Evolutionary conservation across 2,329 filamentous ascomycete genomes (phyloP), one percentile per base, ranked within the genome.

Genomic region (Diaporthe vexans): DNA sequence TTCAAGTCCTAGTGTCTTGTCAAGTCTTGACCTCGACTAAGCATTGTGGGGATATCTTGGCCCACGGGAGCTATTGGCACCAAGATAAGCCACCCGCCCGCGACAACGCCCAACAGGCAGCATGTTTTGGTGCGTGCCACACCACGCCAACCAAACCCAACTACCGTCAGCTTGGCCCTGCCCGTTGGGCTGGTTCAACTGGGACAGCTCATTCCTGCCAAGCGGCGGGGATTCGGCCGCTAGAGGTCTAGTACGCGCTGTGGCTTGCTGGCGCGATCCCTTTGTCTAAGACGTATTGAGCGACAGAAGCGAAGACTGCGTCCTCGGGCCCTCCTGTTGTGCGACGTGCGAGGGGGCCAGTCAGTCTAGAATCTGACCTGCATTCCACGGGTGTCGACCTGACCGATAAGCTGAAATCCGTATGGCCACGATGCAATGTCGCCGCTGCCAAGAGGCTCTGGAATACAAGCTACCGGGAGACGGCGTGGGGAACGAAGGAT

Each of bases 41-140:
- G 63, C 63, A 68, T 68, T 68, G 63, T 68, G 63, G 63, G 63
- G 63, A 68, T 68, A 68, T 52, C 63, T 68, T 68, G 63, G 63
- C 63, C 63, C 33, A 13, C 63, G 63, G 63, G 63, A 68, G 63
- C 63, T 40, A 68, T 68, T 68, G 63, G 63, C 26, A 68, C 48
- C 63, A 68, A 68, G 63, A 68, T 68, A 68, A 68, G 63, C 63
- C 63, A 35, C 21, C 61, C 43, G 13, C 0, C 4, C 6, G 35
- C 15, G 40, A 40, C 1, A 40, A 13, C 37, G 13, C 15, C 48
- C 46, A 26, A 11, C 63, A 67, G 29, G 63, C 37, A 52, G 17
- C 46, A 26, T 52, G 21, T 48, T 52, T 52, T 24, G 40, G 10
- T 33, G 33, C 33, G 40, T 43, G 40, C 40, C 40, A 68, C 63